Percentiles rank a stretch among this genome's conserved stretches.
Conservation (phyloP, 768 basidiomycete genomes). For the Trametes coccinea region DNA sequence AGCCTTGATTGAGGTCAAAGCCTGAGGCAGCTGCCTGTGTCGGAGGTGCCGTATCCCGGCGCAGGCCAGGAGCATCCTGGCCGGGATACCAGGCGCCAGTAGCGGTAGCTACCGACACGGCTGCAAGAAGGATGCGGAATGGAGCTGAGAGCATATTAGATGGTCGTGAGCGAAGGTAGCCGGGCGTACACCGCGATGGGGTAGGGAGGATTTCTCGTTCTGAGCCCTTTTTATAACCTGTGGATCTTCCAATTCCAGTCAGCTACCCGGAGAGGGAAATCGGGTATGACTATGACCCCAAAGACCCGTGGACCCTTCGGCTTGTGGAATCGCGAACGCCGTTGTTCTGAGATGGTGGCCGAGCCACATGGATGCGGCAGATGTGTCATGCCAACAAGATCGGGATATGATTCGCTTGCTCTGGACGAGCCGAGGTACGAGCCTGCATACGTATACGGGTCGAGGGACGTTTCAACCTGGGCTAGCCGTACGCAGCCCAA, state of each 20-base stretch:
- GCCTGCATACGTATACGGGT: neutral
- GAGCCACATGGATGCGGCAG: neutral
- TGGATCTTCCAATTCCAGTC: neutral
- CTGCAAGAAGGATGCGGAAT: constrained; percentile 13
- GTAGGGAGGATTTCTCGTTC: neutral
- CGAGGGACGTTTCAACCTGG: neutral
- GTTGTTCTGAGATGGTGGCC: neutral
- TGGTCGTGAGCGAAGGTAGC: neutral
- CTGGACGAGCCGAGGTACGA: no score
- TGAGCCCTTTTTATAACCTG: neutral
- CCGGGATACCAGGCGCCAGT: constrained; percentile 14
- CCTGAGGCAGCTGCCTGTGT: constrained; percentile 3
- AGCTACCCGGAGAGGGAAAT: neutral
- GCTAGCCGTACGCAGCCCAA: neutral
- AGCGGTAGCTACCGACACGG: constrained; percentile 3
- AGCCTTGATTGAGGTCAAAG: constrained; percentile 24
- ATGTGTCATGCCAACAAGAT: constrained; percentile 7
- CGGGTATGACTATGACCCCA: neutral
- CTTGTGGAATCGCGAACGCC: neutral
- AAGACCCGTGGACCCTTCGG: neutral
- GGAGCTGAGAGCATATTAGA: constrained; percentile 8
- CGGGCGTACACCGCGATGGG: neutral
- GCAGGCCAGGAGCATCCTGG: constrained; percentile 19
- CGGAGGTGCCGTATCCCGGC: constrained; percentile 18
- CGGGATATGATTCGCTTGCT: neutral